Evolutionary conservation across 306 rosid species (phyloP), one percentile per base, ranked within the genome.

Genomic region (Acacia melanoxylon): DNA sequence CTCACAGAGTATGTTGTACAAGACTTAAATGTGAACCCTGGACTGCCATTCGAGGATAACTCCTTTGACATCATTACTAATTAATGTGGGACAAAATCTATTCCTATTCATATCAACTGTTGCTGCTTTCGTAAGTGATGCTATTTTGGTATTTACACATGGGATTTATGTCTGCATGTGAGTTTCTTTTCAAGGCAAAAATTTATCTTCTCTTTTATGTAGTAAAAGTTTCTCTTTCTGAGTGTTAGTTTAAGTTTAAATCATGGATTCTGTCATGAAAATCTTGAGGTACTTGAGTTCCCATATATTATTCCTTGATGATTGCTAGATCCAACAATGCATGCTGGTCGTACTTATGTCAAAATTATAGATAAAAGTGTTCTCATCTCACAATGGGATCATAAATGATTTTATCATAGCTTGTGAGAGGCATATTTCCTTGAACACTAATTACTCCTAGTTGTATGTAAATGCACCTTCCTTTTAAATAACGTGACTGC

Each of bases 91-190:
- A n/a, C n/a, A n/a, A n/a, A n/a, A n/a, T n/a, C n/a, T n/a, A n/a
- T n/a, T n/a, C n/a, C n/a, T n/a, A n/a, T n/a, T n/a, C n/a, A 45
- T 33, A 65, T 62, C n/a, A n/a, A 25, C 61, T 29, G 25, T 11
- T 77, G 27, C 73, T 79, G 62, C 77, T 78, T 61, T 66, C 31
- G 48, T 52, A 49, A 72, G 79, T 71, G 37, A 24, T 66, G 77
- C 76, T 58, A 17, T 22, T 24, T 49, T 62, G 42, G 68, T 40
- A 76, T 46, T 51, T 59, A n/a, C 27, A 17, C 29, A 49, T 8
- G 6, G 2, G 42, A 24, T 33, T 83, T 9, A 13, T 80, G 15
- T 58, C 7, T 54, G 40, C 63, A 3, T 59, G 12, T 19, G 42
- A 61, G n/a, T 68, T 67, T 51, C 29, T 82, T 58, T 65, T 41